A percentile compares a stretch with the other conserved stretches of the same genome.
Conservation (phyloP, 148 eudicot genomes). For the Rhododendron vialii region DNA sequence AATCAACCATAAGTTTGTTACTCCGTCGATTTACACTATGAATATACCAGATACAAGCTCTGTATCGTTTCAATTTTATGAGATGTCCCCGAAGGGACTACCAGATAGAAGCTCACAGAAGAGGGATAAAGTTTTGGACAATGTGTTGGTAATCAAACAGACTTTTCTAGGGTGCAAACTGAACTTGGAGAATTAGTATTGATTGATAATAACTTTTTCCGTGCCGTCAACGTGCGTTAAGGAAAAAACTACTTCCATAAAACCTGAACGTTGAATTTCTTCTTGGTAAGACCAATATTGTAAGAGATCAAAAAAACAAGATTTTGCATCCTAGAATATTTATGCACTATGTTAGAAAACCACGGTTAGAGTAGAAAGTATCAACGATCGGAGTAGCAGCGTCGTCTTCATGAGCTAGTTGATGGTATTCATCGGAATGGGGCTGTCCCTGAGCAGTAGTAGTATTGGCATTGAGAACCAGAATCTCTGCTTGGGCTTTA, state of each 20-base stretch:
- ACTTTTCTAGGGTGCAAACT: too few species aligned
- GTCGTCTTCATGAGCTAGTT: neutral
- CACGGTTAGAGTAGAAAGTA: neutral
- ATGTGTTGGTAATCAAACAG: too few species aligned
- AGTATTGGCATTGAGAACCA: neutral
- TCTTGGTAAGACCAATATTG: neutral
- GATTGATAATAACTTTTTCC: too few species aligned
- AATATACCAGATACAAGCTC: too few species aligned
- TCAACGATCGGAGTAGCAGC: neutral
- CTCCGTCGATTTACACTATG: too few species aligned
- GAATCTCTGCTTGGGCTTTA: conserved; percentile 31
- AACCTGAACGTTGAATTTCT: neutral
- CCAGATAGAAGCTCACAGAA: too few species aligned
- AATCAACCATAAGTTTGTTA: neutral
- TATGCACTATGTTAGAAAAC: neutral
- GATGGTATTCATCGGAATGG: neutral
- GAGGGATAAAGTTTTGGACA: too few species aligned
- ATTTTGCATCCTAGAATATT: neutral
- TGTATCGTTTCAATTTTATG: too few species aligned
- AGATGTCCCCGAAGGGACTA: too few species aligned
- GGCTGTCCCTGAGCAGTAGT: neutral
- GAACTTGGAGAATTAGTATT: neutral
- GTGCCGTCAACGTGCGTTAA: neutral
- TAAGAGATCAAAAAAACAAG: neutral
- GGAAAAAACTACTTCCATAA: neutral